These are phyloP conservation scores for Eucalyptus rudis DNA, from an alignment of 345 rosid species.

Conservation along the genomic window DNA sequence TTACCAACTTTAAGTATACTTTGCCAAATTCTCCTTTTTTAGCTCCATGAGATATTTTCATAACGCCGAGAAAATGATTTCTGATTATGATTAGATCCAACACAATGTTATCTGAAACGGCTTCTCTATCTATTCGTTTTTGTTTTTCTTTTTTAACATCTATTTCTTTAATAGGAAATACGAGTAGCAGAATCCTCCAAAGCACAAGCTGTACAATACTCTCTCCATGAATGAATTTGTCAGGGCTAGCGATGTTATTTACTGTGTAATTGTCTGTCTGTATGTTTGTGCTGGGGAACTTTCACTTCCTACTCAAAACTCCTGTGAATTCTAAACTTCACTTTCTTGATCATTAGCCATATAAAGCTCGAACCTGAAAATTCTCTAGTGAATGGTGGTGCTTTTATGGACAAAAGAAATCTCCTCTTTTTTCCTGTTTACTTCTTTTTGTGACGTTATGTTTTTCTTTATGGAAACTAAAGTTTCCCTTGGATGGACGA, in stretches of 20 bases:
- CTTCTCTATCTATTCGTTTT: background rate
- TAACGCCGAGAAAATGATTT: background rate
- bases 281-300: background rate
- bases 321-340: background rate
- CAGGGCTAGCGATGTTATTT: background rate
- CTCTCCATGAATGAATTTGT: background rate
- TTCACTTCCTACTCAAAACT: background rate
- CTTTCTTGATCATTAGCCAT: background rate
- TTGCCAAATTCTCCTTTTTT: background rate
- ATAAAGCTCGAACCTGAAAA: background rate
- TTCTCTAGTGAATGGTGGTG: background rate
- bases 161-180: background rate
- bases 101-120: background rate
- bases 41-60: background rate
- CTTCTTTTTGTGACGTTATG: background rate
- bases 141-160: background rate
- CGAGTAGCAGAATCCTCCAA: background rate
- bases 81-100: background rate
- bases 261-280: background rate
- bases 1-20: background rate
- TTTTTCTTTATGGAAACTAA: background rate
- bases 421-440: background rate
- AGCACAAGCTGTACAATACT: background rate
- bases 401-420: background rate
- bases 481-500: background rate